Evolutionary conservation across 441 rosid species (phyloP).

Genomic region (Dalechampia spathulata): DNA sequence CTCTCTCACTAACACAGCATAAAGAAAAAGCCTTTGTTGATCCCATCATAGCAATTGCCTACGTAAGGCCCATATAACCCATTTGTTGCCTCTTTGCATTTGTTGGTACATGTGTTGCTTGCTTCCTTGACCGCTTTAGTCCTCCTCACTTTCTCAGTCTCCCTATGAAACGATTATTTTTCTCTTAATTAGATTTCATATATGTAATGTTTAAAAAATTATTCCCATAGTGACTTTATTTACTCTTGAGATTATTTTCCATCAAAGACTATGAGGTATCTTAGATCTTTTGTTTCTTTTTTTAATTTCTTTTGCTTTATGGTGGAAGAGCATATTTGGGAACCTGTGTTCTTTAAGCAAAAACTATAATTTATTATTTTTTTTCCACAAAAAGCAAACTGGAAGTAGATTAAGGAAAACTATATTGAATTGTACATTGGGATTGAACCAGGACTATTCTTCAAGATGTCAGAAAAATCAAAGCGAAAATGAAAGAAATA

Average conservation of each 20-base stretch:
- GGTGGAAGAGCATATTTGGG: slow-evolving; percentile 52
- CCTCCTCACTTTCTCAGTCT: not conserved
- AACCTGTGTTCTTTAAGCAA: slow-evolving; percentile 32
- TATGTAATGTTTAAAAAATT: no score
- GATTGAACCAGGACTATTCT: not conserved
- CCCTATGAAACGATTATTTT: no score
- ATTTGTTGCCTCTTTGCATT: no score
- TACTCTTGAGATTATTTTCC: no score
- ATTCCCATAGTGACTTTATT: no score
- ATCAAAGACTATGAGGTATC: no score
- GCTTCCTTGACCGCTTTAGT: not conserved
- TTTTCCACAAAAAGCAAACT: slow-evolving; percentile 28
- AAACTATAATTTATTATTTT: no score
- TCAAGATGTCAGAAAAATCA: no score
- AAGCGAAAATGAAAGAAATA: not conserved
- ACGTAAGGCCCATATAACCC: slow-evolving; percentile 7
- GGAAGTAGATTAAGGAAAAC: slow-evolving; percentile 18
- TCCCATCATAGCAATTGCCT: slow-evolving; percentile 28
- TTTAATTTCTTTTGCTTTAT: slow-evolving; percentile 29
- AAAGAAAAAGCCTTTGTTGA: slow-evolving; percentile 21
- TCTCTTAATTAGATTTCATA: no score
- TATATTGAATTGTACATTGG: not conserved
- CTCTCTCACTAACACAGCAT: slow-evolving; percentile 18
- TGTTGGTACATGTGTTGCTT: slow-evolving; percentile 7
- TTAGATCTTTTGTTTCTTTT: no score